These are phyloP conservation scores for Penicillium paradoxum DNA, from an alignment of 495 filamentous ascomycete species.

Conservation along the genomic window DNA sequence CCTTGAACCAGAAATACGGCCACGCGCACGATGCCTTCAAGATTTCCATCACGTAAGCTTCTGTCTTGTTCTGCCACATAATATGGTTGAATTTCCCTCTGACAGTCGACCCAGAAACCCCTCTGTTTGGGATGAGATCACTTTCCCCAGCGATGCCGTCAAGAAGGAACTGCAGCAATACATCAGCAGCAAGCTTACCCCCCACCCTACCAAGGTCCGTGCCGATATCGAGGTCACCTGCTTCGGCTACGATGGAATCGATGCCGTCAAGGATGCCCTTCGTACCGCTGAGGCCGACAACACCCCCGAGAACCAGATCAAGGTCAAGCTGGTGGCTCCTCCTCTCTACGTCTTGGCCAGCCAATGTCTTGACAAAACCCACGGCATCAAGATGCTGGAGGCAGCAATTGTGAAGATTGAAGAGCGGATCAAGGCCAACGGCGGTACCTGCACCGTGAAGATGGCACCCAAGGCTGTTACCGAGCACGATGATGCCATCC, in stretches of 20 bases:
- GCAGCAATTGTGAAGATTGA: conserved; percentile 81
- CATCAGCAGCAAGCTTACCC: conserved; percentile 92
- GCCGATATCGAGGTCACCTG: conserved; percentile 97
- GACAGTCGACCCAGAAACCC: conserved; percentile 61
- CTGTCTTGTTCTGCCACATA: background rate
- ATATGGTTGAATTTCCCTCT: conserved; percentile 9
- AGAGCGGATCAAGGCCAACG: conserved; percentile 63
- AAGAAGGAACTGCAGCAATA: conserved; percentile 84
- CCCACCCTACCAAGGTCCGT: conserved; percentile 95
- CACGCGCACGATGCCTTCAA: conserved; percentile 98
- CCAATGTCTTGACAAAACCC: conserved; percentile 87
- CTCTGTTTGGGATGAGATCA: conserved; percentile 88
- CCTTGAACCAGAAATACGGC: conserved; percentile 94
- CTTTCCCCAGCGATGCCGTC: conserved; percentile 81
- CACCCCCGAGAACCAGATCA: conserved; percentile 85
- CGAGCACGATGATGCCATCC: conserved; percentile 93
- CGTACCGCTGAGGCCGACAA: conserved; percentile 83
- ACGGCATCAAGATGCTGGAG: conserved; percentile 78
- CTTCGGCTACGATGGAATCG: conserved; percentile 97
- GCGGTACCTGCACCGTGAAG: conserved; percentile 77
- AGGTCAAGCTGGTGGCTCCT: conserved; percentile 92
- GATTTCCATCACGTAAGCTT: conserved; percentile 86
- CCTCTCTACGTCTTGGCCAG: conserved; percentile 91
- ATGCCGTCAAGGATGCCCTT: conserved; percentile 88
- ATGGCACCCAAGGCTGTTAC: conserved; percentile 99